These are phyloP conservation scores for Blastocystis sp. DNA, from an alignment of 352 stramenopile genomes.

Conservation along the genomic window DNA sequence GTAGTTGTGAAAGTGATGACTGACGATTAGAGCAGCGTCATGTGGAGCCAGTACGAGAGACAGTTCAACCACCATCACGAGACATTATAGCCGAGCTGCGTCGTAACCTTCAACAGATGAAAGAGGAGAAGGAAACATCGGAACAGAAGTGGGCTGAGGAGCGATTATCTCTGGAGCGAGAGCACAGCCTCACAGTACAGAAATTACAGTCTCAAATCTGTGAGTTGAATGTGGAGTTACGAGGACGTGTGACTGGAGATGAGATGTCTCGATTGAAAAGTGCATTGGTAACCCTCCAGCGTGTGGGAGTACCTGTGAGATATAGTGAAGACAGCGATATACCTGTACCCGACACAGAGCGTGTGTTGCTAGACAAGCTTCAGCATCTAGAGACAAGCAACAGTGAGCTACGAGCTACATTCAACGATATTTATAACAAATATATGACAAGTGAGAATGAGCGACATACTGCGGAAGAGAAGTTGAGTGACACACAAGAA, in stretches of 20 bases:
- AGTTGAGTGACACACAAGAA: neutral
- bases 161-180: neutral
- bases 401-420: slow-evolving; percentile 9
- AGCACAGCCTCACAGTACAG: neutral
- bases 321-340: neutral
- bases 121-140: slow-evolving; percentile 1
- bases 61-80: neutral
- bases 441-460: slow-evolving; percentile 59
- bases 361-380: slow-evolving; percentile 19
- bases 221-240: slow-evolving; percentile 19
- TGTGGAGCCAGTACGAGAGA: neutral
- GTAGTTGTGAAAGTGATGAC: neutral
- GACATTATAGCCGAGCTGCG: neutral
- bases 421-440: slow-evolving; percentile 63
- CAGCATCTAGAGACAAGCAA: slow-evolving; percentile 56
- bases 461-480: slow-evolving; percentile 10
- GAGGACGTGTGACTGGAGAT: neutral
- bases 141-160: neutral
- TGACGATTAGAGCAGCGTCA: neutral
- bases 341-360: neutral
- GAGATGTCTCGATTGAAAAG: neutral
- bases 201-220: neutral
- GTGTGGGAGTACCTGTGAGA: slow-evolving; percentile 2
- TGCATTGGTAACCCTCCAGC: neutral
- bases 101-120: neutral